Evolutionary conservation across 371 early-diverging fungal species (phyloP), one percentile per base, ranked within the genome.

Genomic region (Apophysomyces ossiformis): DNA sequence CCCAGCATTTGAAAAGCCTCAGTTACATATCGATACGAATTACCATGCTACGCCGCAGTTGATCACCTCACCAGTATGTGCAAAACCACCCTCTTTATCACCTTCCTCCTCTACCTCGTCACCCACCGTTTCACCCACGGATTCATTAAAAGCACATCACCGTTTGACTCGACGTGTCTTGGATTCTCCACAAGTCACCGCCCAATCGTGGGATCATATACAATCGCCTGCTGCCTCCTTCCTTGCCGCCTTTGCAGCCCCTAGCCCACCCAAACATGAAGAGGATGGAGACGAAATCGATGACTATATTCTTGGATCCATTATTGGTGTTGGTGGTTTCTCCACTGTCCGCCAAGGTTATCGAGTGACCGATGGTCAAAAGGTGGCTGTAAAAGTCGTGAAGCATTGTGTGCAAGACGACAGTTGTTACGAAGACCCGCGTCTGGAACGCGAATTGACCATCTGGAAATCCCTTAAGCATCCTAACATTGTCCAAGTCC

Each of bases 381-480:
- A 75, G 1, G 78, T 82, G 9, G 88, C 86, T 9, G 75, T 86
- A 57, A 87, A 87, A 66, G 72, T 86, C 45, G 76, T 84, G 37
- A 61, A 61, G 37, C 76, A 72, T 56, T 67, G 75, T 2, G 64
- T 71, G 47, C 56, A 57, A 13, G 56, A 64, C 7, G n/a, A 43
- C 4, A 47, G 57, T 16, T 35, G 57, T 13, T 61, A 56, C 37
- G 16, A 32, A 0, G 73, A 69, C 32, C 18, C 44, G 4, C 58
- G 69, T 11, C 68, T 86, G 16, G 85, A 85, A 64, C 65, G 77
- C 45, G 91, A 90, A 63, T 68, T 86, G 13, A 64, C 78, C 5
- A 84, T 93, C 16, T 92, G 92, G 94, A 75, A 80, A 26, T 69
- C 73, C 32, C 73, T 92, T 32, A 67, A 79, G 4, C 92, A 94